A percentile compares a stretch with the other conserved stretches of the same genome.
Conservation (phyloP, 768 basidiomycete genomes). For the Rhizopogon vulgaris region DNA sequence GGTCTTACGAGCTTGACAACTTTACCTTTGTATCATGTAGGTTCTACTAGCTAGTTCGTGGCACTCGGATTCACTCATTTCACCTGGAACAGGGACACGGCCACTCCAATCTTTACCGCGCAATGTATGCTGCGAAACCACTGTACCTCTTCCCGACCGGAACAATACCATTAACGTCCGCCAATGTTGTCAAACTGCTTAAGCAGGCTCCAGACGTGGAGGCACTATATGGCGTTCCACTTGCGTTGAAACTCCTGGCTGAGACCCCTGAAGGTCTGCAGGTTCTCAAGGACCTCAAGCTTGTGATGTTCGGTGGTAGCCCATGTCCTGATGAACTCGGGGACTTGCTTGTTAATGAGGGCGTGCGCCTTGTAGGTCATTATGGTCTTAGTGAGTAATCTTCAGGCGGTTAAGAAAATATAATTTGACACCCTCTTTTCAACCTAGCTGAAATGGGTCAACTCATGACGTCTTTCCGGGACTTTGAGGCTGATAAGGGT, state of each 20-base stretch:
- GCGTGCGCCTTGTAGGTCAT: conserved; percentile 42
- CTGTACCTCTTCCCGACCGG: conserved; percentile 38
- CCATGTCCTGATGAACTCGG: conserved; percentile 51
- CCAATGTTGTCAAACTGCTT: conserved; percentile 36
- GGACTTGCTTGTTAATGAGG: conserved; percentile 39
- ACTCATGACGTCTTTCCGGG: conserved; percentile 42
- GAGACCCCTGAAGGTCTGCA: conserved; percentile 42
- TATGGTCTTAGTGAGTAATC: conserved; percentile 41
- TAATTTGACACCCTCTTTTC: background rate
- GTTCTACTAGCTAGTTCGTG: background rate
- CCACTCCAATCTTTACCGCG: conserved; percentile 29
- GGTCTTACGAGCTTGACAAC: conserved; percentile 16
- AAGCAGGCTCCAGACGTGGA: conserved; percentile 26
- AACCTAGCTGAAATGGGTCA: conserved; percentile 27
- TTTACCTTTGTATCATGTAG: conserved; percentile 28
- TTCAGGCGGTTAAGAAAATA: background rate
- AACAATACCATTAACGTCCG: conserved; percentile 40
- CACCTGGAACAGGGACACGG: conserved; percentile 13
- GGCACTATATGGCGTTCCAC: conserved; percentile 32
- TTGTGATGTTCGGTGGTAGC: conserved; percentile 48
- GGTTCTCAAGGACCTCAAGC: conserved; percentile 36
- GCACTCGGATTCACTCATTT: background rate
- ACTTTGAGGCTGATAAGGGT: conserved; percentile 43
- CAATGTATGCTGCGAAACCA: conserved; percentile 34
- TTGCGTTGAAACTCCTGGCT: conserved; percentile 37